Evolutionary conservation across 2,329 filamentous ascomycete species (phyloP), one percentile per base, ranked within the genome.

Genomic region (Thielaviopsis musarum): DNA sequence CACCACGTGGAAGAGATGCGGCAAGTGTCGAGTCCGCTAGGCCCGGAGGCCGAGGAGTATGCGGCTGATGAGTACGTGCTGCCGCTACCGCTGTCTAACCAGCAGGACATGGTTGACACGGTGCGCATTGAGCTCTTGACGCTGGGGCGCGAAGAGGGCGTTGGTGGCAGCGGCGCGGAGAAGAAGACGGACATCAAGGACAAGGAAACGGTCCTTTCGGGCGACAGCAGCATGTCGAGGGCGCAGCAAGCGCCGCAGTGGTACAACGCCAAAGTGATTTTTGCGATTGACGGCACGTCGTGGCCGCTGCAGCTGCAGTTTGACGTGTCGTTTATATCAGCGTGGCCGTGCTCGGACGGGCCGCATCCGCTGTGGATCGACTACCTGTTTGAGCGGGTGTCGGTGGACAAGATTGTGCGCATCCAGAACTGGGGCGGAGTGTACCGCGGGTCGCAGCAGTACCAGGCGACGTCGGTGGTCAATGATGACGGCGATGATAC

Each of bases 301-400:
- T 85, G 81, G 81, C 81, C 81, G 19, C 70, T 86, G 63, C 73
- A 77, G 9, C 75, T 87, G 54, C 76, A 75, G 58, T 84, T 81
- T 66, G 80, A 86, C 65, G 82, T 86, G 9, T 78, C 74, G n/a
- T 86, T 85, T 66, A 73, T 86, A 56, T 74, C 73, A n/a, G 81
- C 81, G 1, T 84, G 79, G 75, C 81, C 83, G 6, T 87, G 83
- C 68, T 74, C 75, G 0, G 74, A 76, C 26, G 82, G 82, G 0
- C 83, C 83, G 13, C 83, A 86, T 68, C 82, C 84, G 6, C 75
- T 89, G 5, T 89, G 87, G 69, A 85, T 83, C 67, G 85, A 88
- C 67, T 89, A 88, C 66, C 71, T 75, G 4, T 83, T 82, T 67
- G 75, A 75, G 56, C 70, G 74, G 1, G 77, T 85, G 48, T 75